Conservation (phyloP, 2,329 filamentous ascomycete genomes). For the Penicillium sp. region DNA sequence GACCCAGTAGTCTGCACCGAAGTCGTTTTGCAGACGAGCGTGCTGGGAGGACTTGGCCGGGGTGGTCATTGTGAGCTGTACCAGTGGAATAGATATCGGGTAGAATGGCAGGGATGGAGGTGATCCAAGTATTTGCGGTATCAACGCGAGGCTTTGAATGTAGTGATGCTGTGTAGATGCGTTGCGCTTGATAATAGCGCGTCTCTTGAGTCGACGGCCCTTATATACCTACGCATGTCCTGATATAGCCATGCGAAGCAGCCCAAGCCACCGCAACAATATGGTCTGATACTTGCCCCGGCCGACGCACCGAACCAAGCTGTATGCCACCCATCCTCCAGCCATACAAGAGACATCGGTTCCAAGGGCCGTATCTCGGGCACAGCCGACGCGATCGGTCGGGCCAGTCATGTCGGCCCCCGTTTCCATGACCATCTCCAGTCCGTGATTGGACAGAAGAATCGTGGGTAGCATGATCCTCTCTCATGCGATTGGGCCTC, state of each 20-base stretch:
- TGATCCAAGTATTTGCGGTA: too few species aligned
- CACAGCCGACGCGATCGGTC: not conserved
- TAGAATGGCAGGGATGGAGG: slow-evolving; percentile 1
- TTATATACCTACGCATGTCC: slow-evolving; percentile 6
- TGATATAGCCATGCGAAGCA: not conserved
- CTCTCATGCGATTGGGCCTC: too few species aligned
- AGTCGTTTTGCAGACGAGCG: slow-evolving; percentile 34
- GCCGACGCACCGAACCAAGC: slow-evolving; percentile 4
- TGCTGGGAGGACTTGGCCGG: slow-evolving; percentile 8
- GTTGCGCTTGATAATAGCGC: not conserved
- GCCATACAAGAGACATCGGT: not conserved
- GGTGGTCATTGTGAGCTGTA: slow-evolving; percentile 9
- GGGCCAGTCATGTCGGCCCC: not conserved
- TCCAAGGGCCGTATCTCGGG: too few species aligned
- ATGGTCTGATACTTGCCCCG: slow-evolving; percentile 11
- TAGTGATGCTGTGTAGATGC: not conserved
- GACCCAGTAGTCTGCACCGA: slow-evolving; percentile 39
- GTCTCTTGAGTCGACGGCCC: not conserved
- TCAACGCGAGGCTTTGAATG: too few species aligned
- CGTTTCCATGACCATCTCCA: not conserved
- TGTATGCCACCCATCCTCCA: not conserved
- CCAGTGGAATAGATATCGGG: slow-evolving; percentile 1
- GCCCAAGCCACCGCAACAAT: not conserved
- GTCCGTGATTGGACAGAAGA: not conserved
- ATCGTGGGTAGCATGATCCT: too few species aligned